Evolutionary conservation across 306 rosid genomes (phyloP).

Genomic region (Quercus bicolor): DNA sequence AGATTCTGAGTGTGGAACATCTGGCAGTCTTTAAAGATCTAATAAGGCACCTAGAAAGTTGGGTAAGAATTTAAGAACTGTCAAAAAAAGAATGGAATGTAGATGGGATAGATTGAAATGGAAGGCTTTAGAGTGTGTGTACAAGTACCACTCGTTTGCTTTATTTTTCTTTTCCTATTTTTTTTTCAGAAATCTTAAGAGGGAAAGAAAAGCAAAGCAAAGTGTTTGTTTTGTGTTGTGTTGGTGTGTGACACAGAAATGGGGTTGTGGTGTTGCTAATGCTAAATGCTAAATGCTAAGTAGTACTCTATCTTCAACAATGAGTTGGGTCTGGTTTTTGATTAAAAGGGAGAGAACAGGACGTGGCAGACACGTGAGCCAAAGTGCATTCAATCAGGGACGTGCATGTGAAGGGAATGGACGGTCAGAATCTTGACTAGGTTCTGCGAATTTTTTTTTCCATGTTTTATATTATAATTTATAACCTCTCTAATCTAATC

Average conservation of each 20-base stretch:
- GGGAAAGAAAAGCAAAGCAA: slow-evolving; percentile 18
- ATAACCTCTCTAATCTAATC: slow-evolving; percentile 10
- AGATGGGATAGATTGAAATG: slow-evolving; percentile 6
- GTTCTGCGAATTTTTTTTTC: slow-evolving; percentile 27
- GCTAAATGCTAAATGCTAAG: no score
- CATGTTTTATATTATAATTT: not conserved
- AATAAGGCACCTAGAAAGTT: slow-evolving; percentile 30
- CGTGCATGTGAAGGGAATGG: slow-evolving; percentile 50
- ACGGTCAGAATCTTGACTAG: slow-evolving; percentile 29
- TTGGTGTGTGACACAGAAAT: no score
- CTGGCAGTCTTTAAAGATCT: slow-evolving; percentile 47
- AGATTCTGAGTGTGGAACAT: slow-evolving; percentile 41
- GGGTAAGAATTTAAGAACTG: slow-evolving; percentile 22
- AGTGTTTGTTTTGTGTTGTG: no score
- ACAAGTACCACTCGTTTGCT: not conserved
- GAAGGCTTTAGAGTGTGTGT: slow-evolving; percentile 4
- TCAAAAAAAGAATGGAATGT: slow-evolving; percentile 34
- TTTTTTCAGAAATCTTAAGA: slow-evolving; percentile 33
- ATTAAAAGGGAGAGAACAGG: slow-evolving; percentile 31
- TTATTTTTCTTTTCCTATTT: not conserved
- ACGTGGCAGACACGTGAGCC: slow-evolving; percentile 54
- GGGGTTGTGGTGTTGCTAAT: no score
- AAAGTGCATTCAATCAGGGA: slow-evolving; percentile 43
- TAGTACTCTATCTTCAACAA: no score
- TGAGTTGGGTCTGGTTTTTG: slow-evolving; percentile 16